Percentiles rank a stretch among this genome's conserved stretches.
phyloP scores from a whole-genome alignment of 169 alveolate species.

The Plasmodium gonderi region DNA sequence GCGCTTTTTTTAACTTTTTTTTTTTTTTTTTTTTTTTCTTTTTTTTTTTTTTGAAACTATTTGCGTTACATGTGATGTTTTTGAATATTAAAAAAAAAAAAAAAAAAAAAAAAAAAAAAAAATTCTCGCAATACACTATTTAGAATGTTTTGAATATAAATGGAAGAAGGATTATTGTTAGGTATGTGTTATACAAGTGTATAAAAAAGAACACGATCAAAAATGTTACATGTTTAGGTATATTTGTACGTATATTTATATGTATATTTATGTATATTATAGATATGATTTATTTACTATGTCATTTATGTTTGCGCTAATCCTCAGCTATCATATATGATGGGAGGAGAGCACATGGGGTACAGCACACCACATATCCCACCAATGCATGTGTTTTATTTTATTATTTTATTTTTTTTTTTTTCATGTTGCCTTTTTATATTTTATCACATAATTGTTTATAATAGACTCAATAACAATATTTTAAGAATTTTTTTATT shows the following conservation, averaged over 20 bases:
- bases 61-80: not conserved
- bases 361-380: not conserved
- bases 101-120: not conserved
- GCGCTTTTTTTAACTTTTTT: not conserved
- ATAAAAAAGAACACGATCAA: not conserved
- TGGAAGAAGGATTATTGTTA: no score
- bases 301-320: not conserved
- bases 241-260: not conserved
- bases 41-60: not conserved
- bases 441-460: not conserved
- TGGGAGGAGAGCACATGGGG: not conserved
- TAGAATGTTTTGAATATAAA: no score
- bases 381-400: not conserved
- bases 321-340: not conserved
- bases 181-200: not conserved
- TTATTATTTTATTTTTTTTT: not conserved
- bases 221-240: no score
- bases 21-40: not conserved
- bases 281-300: not conserved
- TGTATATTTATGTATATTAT: not conserved
- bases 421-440: not conserved
- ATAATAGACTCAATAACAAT: not conserved
- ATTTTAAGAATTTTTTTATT: not conserved
- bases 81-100: not conserved
- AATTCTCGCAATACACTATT: no score